A percentile compares a stretch with the other conserved stretches of the same genome.
These are phyloP conservation scores for Forsythia viridissima DNA, from an alignment of 257 asterid genomes.

Conservation along the genomic window DNA sequence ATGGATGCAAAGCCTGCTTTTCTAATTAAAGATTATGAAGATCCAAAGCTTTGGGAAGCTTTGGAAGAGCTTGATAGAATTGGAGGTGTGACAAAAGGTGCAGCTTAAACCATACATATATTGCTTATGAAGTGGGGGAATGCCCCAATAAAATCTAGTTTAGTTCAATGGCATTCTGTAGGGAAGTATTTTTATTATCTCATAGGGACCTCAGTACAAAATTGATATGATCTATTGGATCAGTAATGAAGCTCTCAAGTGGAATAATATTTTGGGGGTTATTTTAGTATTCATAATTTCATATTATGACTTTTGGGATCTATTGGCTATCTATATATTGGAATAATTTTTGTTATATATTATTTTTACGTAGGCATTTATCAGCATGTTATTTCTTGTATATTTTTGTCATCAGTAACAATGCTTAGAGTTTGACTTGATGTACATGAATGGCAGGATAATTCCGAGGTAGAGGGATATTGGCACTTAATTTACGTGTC, in stretches of 20 bases:
- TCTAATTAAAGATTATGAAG: slow-evolving; percentile 84
- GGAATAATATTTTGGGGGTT: neutral
- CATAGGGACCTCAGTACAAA: neutral
- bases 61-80: slow-evolving; percentile 66
- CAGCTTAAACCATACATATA: slow-evolving; percentile 15
- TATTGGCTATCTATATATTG: neutral
- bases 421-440: too few relatives aligned
- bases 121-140: neutral
- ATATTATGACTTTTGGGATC: neutral
- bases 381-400: too few relatives aligned
- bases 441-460: too few relatives aligned
- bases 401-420: too few relatives aligned
- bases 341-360: too few relatives aligned
- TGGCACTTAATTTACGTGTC: too few relatives aligned
- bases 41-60: slow-evolving; percentile 78
- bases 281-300: too few relatives aligned
- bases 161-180: neutral
- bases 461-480: too few relatives aligned
- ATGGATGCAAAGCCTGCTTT: slow-evolving; percentile 80
- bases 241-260: neutral
- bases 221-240: neutral
- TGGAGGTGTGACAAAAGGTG: slow-evolving; percentile 24
- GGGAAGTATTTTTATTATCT: neutral
- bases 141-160: neutral
- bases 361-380: too few relatives aligned